Evolutionary conservation across 2,329 filamentous ascomycete genomes (phyloP).

Genomic region (Xylaria arbuscula): DNA sequence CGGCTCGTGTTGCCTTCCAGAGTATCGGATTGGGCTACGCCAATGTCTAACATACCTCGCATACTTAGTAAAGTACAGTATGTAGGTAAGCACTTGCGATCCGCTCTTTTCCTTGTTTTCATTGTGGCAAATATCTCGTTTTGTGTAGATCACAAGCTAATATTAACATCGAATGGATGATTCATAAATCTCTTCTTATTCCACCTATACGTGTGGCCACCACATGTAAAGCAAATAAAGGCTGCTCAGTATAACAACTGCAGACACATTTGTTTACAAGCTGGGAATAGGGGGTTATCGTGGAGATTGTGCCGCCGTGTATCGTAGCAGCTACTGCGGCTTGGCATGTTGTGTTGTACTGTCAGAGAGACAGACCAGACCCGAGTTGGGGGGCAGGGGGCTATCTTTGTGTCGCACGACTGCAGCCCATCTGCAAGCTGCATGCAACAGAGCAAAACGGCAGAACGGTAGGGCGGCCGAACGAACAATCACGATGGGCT

Average conservation of each 20-base stretch:
- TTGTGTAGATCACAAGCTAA: background rate
- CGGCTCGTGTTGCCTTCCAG: constrained; percentile 27
- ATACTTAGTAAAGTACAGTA: background rate
- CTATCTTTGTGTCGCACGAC: constrained; percentile 30
- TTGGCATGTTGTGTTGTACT: constrained; percentile 3
- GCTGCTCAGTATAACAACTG: too few relatives aligned
- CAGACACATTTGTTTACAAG: background rate
- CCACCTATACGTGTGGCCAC: too few relatives aligned
- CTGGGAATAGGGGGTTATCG: background rate
- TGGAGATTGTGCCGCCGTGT: background rate
- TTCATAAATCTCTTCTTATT: too few relatives aligned
- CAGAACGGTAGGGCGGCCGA: background rate
- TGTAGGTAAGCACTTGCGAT: background rate
- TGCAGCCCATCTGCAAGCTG: constrained; percentile 34
- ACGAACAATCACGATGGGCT: constrained; percentile 4
- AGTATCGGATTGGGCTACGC: background rate
- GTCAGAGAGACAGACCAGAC: too few relatives aligned
- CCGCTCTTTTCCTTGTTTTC: background rate
- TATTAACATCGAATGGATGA: background rate
- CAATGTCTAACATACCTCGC: background rate
- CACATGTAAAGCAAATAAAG: too few relatives aligned
- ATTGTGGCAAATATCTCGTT: background rate
- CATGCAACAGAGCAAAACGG: constrained; percentile 24
- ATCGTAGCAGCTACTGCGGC: background rate
- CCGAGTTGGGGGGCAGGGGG: background rate